Evolutionary conservation across 495 filamentous ascomycete genomes (phyloP), one percentile per base, ranked within the genome.

Genomic region (Neurospora cerealis): DNA sequence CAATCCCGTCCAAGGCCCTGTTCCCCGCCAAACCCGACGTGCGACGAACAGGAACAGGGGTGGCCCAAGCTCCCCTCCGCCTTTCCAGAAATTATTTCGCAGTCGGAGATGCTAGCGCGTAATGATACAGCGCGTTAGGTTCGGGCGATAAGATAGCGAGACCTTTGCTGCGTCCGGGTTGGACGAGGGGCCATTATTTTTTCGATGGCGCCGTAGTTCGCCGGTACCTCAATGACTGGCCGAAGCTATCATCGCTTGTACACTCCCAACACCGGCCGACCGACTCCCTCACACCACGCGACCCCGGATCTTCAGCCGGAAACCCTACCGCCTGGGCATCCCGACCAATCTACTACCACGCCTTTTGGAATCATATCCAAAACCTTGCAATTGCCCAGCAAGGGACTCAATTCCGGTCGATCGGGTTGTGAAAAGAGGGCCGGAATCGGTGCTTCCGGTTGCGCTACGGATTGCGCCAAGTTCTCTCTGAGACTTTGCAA

Each of bases 41-140:
- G 70, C 24, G 40, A 48, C 46, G 70, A 44, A 71, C 41, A 34
- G n/a, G n/a, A 34, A 69, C 42, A 32, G 42, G 54, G 24, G 32
- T 72, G 71, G 71, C 37, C 71, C 71, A 72, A 72, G 71, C 71
- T 72, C 71, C 44, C 19, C n/a, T 46, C 44, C 34, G 71, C 32
- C 24, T 13, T 32, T 21, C 39, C 71, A 36, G 42, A 72, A 72
- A 69, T 66, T 39, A 37, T 72, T 72, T 72, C 13, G 13, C 54
- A 62, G 54, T 62, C n/a, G 24, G 44, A 48, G 70, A 48, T 28
- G 71, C 28, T 72, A 34, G 71, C 24, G 41, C 42, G 71, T 62
- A 32, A 41, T 4, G 70, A 41, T 19, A 19, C 17, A 10, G 36
- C 42, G 34, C 21, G 54, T 15, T 34, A 66, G 24, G 54, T 19